Evolutionary conservation across 495 filamentous ascomycete species (phyloP).

Genomic region (Coniosporium apollinis): DNA sequence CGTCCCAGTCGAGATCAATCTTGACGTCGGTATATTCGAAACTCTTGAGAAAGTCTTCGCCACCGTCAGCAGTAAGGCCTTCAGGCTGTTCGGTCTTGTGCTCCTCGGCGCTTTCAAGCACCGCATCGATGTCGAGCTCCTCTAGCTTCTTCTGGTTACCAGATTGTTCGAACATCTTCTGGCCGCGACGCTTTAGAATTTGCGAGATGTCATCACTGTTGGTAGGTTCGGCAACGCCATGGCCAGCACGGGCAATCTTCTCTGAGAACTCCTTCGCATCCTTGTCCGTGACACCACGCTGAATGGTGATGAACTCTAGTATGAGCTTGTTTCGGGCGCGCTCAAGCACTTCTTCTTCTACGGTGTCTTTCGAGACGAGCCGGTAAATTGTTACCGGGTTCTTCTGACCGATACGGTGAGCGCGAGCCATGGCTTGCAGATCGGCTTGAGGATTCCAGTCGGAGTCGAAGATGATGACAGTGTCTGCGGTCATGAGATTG

Average conservation of each 20-base stretch:
- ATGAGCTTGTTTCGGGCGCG: constrained; percentile 93
- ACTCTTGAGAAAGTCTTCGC: constrained; percentile 80
- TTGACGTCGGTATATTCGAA: constrained; percentile 88
- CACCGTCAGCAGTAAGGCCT: constrained; percentile 78
- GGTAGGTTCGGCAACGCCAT: constrained; percentile 48
- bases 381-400: constrained; percentile 90
- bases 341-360: constrained; percentile 94
- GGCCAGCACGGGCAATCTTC: constrained; percentile 39
- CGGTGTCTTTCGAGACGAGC: constrained; percentile 90
- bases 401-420: constrained; percentile 94
- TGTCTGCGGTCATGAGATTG: constrained; percentile 97
- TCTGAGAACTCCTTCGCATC: constrained; percentile 56
- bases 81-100: constrained; percentile 84
- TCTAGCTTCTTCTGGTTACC: constrained; percentile 92
- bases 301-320: constrained; percentile 96
- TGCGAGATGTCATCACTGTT: constrained; percentile 81
- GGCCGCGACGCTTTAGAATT: constrained; percentile 81
- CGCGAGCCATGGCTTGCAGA: constrained; percentile 94
- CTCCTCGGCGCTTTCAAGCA: constrained; percentile 88
- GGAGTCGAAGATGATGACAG: constrained; percentile 93
- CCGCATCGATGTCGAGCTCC: constrained; percentile 94
- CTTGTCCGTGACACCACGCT: constrained; percentile 86
- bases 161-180: constrained; percentile 94
- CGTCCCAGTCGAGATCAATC: constrained; percentile 86
- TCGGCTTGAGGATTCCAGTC: constrained; percentile 99